These are phyloP conservation scores for Nannochloropsis salina DNA, from an alignment of 108 stramenopile genomes.

Conservation along the genomic window DNA sequence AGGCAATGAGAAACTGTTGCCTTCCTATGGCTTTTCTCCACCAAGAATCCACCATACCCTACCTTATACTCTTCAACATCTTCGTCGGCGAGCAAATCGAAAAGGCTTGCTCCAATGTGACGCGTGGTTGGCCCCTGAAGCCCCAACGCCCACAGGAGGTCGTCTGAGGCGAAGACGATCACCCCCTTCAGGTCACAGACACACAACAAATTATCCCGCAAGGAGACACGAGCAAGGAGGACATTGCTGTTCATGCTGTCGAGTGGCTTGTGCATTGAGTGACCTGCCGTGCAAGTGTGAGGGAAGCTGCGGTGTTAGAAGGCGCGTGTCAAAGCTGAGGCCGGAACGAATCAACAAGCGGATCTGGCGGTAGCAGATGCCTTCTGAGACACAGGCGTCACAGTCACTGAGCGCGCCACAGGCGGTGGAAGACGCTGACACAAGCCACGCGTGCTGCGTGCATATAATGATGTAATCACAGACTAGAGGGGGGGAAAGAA, in stretches of 20 bases:
- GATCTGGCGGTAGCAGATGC: neutral
- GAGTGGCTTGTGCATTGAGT: neutral
- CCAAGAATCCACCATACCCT: neutral
- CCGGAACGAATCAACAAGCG: neutral
- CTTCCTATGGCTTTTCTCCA: neutral
- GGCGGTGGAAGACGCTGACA: no score
- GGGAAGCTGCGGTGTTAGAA: neutral
- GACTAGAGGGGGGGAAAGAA: no score
- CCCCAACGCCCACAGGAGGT: slow-evolving; percentile 17
- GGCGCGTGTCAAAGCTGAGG: neutral
- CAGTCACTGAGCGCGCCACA: no score
- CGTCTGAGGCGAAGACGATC: slow-evolving; percentile 19
- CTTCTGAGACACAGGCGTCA: no score
- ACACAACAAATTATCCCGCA: neutral
- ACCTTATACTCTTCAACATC: slow-evolving; percentile 16
- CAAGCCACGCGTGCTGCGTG: no score
- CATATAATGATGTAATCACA: no score
- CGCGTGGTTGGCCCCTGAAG: neutral
- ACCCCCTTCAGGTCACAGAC: neutral
- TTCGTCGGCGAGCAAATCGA: neutral
- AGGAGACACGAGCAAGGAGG: neutral
- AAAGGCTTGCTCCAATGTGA: neutral
- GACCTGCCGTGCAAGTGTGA: neutral
- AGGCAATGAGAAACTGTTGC: no score
- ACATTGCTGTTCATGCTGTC: neutral